Evolutionary conservation across 116 monocot species (phyloP), one percentile per base, ranked within the genome.

Genomic region (Trichopus zeylanicus): DNA sequence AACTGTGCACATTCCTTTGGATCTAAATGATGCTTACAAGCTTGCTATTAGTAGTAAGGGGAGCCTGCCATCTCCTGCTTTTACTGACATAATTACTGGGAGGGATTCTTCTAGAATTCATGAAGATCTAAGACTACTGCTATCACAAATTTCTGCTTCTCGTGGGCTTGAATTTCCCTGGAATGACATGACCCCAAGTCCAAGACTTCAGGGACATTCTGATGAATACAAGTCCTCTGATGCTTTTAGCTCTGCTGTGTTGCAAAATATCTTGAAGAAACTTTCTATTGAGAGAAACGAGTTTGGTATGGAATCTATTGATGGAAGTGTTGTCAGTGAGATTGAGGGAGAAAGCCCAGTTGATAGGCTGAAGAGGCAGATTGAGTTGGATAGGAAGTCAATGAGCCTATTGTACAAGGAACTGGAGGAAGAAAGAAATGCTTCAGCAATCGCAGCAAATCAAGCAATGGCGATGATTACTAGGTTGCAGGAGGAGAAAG

Each of bases 401-500:
- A 73, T 99, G 61, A 63, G 54, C 32, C 66, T 82, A 59, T 47
- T 99, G 12, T 88, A 83, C 48, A 91, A 78, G 60, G 98, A 99
- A 68, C 60, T 99, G 61, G 98, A 99, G 65, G 98, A 99, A 70
- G 98, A 99, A 74, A 85, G 88, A 62, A 92, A 53, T 73, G 91
- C 98, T 72, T 91, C 92, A 29, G 88, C 92, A 39, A 78, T 99
- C 69, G 85, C 98, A 9, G 92, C 92, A 53, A 85, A 92, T 71
- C 85, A 99, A 61, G 83, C 98, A 29, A 75, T 99, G 92, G 98
- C 98, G 25, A 99, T 99, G 98, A 99, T 99, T 47, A 99, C 81
- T 24, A 99, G 78, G 66, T 71, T 99, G 72, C 98, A 99, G 71
- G 92, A 82, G 67, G 98, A 99, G 73, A 99, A 99, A 70, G 98